Base-by-base conservation (phyloP, 2,329 filamentous ascomycete species). In the Beauveria brongniartii region DNA sequence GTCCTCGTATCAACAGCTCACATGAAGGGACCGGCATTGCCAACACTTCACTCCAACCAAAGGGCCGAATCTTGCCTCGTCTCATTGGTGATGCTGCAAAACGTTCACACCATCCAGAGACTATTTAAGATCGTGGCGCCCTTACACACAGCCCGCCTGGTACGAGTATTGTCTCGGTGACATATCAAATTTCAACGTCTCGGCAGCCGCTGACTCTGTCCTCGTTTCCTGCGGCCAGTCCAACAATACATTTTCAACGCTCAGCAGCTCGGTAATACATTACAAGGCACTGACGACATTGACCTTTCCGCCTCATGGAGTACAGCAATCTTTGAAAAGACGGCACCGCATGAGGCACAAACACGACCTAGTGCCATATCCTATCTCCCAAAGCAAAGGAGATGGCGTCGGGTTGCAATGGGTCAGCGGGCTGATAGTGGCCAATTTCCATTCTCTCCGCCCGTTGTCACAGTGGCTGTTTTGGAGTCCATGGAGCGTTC, bases 71-170 rank as follows among this genome's bases (percentile, higher is more conserved):
- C 51, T 43, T 3, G 30, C 51, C 51, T 30, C 18, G 9, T 55
- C 8, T 48, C 12, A 61, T 61, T 61, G 58, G 58, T 18, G 40
- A 34, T 8, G 14, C 41, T 2, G 44, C 22, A 22, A 18, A 28
- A 26, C 50, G 14, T 20, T 30, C 43, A 22, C 50, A 43, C 48
- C 57, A 54, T 20, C 12, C 20, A 24, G 51, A 26, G 3, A 55
- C 58, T 30, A 44, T 28, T 43, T 22, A 50, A 55, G 58, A 61
- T 61, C 51, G 58, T 55, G 58, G 58, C 58, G 58, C 48, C 50
- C 50, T 46, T 47, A 34, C 44, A 57, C 46, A 28, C 41, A 50
- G 55, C 16, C 28, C 20, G 53, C 24, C 54, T 57, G 50, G 50
- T 54, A 53, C 57, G 41, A 46, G 24, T 59, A 22, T n/a, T 7